Conservation (phyloP, 164 flowering plant species). For the Berberis thunbergii region DNA sequence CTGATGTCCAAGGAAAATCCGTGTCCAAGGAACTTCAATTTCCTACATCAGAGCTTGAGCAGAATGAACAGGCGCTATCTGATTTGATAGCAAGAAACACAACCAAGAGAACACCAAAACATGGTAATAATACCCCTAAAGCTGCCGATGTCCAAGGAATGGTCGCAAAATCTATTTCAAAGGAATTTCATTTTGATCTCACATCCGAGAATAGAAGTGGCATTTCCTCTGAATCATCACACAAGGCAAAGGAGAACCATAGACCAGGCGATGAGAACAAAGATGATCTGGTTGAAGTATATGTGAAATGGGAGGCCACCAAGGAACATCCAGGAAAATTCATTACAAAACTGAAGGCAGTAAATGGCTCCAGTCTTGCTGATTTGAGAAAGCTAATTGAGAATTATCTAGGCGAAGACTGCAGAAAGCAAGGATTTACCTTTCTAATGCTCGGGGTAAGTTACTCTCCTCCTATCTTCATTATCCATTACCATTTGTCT, state of each 20-base stretch:
- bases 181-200: neutral
- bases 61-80: constrained; percentile 5
- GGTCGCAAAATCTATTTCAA: too few species aligned
- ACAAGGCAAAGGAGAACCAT: constrained; percentile 35
- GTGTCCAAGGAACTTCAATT: constrained; percentile 15
- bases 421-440: constrained; percentile 37
- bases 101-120: neutral
- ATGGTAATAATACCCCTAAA: too few species aligned
- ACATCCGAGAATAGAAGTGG: constrained; percentile 4
- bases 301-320: constrained; percentile 76
- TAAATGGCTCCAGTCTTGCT: constrained; percentile 47
- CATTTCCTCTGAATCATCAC: constrained; percentile 5
- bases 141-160: too few species aligned
- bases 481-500: neutral
- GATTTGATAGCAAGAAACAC: constrained; percentile 8
- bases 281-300: constrained; percentile 33
- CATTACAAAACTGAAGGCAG: constrained; percentile 45
- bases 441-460: constrained; percentile 64
- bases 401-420: constrained; percentile 36
- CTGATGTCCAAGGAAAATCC: constrained; percentile 12
- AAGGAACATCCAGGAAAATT: constrained; percentile 55
- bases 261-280: constrained; percentile 19
- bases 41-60: neutral
- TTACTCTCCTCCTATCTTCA: neutral
- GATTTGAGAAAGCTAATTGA: constrained; percentile 65